Evolutionary conservation across 805 yeast genomes (phyloP).

Genomic region (Candida suzukii): DNA sequence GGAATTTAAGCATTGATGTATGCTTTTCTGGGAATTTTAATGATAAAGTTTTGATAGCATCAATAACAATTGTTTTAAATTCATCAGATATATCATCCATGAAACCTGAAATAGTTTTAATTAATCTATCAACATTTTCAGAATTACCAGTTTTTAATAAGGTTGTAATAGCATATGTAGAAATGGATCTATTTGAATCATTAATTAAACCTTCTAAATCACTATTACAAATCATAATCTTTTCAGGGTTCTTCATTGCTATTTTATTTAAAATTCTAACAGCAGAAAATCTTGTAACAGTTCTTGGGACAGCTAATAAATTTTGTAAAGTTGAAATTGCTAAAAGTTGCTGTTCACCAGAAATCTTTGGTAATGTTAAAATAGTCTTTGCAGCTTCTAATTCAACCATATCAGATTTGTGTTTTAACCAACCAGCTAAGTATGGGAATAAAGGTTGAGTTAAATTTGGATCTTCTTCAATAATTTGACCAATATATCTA

Average conservation of each 20-base stretch:
- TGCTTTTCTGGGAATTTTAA: conserved; percentile 90
- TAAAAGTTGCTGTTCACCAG: conserved; percentile 57
- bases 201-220: conserved; percentile 84
- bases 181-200: conserved; percentile 84
- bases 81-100: conserved; percentile 95
- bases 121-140: conserved; percentile 81
- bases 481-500: conserved; percentile 68
- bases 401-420: conserved; percentile 83
- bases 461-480: conserved; percentile 64
- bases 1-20: conserved; percentile 71
- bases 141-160: conserved; percentile 91
- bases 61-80: conserved; percentile 89
- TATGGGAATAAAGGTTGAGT: conserved; percentile 53
- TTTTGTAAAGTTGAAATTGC: conserved; percentile 72
- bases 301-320: conserved; percentile 80
- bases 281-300: conserved; percentile 87
- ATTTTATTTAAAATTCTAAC: conserved; percentile 82
- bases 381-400: conserved; percentile 85
- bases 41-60: conserved; percentile 88
- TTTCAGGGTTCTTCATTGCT: conserved; percentile 76
- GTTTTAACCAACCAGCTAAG: conserved; percentile 63
- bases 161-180: conserved; percentile 96
- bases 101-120: conserved; percentile 77
- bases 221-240: conserved; percentile 67
- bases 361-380: conserved; percentile 45